Conservation (phyloP, 495 filamentous ascomycete species). For the Aspergillus carlsbadensis region DNA sequence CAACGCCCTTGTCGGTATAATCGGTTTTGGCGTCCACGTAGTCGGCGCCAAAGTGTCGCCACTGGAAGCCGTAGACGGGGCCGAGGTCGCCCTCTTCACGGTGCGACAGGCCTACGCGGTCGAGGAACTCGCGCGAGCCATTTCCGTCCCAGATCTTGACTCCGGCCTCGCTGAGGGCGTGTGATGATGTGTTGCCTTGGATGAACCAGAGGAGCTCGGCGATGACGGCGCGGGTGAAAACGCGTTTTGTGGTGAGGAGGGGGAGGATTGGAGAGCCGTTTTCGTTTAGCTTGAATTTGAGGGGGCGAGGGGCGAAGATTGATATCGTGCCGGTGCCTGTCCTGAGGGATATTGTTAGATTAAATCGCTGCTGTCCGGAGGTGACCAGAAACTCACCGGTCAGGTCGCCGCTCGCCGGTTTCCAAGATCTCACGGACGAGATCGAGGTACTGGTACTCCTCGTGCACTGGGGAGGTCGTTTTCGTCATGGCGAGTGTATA, state of each 20-base stretch:
- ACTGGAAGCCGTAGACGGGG: slow-evolving; percentile 98
- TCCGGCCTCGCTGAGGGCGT: slow-evolving; percentile 68
- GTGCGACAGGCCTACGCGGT: slow-evolving; percentile 74
- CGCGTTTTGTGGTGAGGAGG: slow-evolving; percentile 94
- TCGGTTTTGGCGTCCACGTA: slow-evolving; percentile 78
- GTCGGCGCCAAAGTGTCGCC: slow-evolving; percentile 94
- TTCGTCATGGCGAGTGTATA: background rate
- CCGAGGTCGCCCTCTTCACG: slow-evolving; percentile 87
- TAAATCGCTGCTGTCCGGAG: too few relatives aligned
- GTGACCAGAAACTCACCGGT: slow-evolving; percentile 42
- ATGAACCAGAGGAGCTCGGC: slow-evolving; percentile 98
- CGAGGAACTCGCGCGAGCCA: slow-evolving; percentile 83
- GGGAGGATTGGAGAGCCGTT: slow-evolving; percentile 65
- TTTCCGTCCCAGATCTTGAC: slow-evolving; percentile 99
- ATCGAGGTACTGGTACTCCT: slow-evolving; percentile 76
- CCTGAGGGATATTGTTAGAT: background rate
- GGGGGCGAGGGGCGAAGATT: slow-evolving; percentile 79
- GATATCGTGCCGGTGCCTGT: slow-evolving; percentile 92
- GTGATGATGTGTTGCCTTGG: slow-evolving; percentile 73
- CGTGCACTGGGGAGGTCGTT: slow-evolving; percentile 41
- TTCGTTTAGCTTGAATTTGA: slow-evolving; percentile 80
- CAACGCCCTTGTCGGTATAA: slow-evolving; percentile 85
- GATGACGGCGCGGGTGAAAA: slow-evolving; percentile 87
- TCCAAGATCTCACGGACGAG: slow-evolving; percentile 73
- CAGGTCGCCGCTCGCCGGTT: slow-evolving; percentile 76